These are phyloP conservation scores for Malassezia vespertilionis DNA, from an alignment of 1,284 basidiomycete species.

Conservation along the genomic window DNA sequence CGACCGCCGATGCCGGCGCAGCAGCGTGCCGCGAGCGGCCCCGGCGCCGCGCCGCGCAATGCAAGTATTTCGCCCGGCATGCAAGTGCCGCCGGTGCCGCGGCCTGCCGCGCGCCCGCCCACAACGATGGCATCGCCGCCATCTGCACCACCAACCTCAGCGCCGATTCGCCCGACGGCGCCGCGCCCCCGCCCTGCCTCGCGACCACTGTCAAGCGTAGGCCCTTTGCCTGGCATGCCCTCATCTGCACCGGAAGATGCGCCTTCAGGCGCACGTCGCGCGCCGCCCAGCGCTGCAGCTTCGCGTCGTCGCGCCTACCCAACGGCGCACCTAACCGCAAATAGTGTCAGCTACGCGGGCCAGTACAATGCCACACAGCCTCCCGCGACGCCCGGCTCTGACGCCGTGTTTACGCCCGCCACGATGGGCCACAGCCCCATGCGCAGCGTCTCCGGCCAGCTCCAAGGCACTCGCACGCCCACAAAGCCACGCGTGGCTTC, in stretches of 20 bases:
- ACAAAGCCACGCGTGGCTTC: background rate
- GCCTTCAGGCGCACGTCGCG: conserved; percentile 44
- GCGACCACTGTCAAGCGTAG: background rate
- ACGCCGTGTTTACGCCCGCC: conserved; percentile 7
- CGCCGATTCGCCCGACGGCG: background rate
- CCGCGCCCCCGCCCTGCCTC: background rate
- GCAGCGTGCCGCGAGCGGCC: background rate
- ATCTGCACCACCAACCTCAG: no score
- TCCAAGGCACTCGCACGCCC: background rate
- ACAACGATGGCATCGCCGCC: background rate
- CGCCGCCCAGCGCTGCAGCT: conserved; percentile 47
- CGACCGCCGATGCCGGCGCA: background rate
- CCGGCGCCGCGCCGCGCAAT: background rate
- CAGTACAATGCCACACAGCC: background rate
- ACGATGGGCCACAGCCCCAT: conserved; percentile 9
- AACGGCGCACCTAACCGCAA: conserved; percentile 47
- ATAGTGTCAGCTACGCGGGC: conserved; percentile 39
- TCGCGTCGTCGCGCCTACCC: conserved; percentile 49
- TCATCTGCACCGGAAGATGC: conserved; percentile 18
- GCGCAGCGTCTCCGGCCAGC: conserved; percentile 8
- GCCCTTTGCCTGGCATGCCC: conserved; percentile 1
- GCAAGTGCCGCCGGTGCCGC: background rate
- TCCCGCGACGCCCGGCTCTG: background rate
- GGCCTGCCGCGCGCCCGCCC: background rate
- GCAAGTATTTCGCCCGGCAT: background rate